phyloP scores from a whole-genome alignment of 2,329 filamentous ascomycete species.

The Ilyonectria sp. region DNA sequence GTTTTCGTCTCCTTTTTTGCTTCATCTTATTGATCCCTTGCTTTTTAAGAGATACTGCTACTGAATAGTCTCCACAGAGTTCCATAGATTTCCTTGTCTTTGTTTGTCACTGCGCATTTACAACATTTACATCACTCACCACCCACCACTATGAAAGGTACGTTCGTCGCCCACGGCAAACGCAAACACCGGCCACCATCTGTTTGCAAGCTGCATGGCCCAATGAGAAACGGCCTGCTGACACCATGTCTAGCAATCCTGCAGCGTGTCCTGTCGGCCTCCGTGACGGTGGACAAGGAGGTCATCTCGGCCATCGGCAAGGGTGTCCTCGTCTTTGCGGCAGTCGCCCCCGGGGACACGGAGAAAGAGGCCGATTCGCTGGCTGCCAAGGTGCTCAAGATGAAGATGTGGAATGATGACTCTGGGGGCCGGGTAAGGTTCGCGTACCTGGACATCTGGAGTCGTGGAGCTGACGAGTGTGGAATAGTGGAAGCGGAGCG shows the following conservation, averaged over 20 bases:
- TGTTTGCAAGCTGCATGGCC: conserved; percentile 5
- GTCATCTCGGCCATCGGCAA: conserved; percentile 92
- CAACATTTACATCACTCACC: not conserved
- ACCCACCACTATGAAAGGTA: conserved; percentile 43
- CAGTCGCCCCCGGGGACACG: conserved; percentile 91
- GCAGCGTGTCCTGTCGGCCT: conserved; percentile 94
- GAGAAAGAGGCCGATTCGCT: conserved; percentile 88
- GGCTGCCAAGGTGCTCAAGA: conserved; percentile 88
- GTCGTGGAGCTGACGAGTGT: conserved; percentile 32
- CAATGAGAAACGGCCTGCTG: conserved; percentile 28
- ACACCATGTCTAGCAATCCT: conserved; percentile 77
- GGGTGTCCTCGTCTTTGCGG: conserved; percentile 92
- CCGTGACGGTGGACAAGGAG: conserved; percentile 93
- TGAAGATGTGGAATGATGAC: conserved; percentile 93
- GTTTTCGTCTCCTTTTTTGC: not conserved
- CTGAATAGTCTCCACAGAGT: conserved; percentile 7
- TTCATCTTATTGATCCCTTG: not conserved
- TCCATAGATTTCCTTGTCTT: conserved; percentile 9
- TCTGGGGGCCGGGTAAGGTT: conserved; percentile 73
- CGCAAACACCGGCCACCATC: not conserved
- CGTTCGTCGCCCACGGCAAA: conserved; percentile 21
- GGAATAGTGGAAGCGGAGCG: conserved; percentile 87
- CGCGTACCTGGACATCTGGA: conserved; percentile 8
- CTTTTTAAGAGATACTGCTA: not conserved
- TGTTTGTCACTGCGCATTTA: conserved; percentile 8